Evolutionary conservation across 1,139 yeast species (phyloP).

Genomic region (Wickerhamomyces sp.): DNA sequence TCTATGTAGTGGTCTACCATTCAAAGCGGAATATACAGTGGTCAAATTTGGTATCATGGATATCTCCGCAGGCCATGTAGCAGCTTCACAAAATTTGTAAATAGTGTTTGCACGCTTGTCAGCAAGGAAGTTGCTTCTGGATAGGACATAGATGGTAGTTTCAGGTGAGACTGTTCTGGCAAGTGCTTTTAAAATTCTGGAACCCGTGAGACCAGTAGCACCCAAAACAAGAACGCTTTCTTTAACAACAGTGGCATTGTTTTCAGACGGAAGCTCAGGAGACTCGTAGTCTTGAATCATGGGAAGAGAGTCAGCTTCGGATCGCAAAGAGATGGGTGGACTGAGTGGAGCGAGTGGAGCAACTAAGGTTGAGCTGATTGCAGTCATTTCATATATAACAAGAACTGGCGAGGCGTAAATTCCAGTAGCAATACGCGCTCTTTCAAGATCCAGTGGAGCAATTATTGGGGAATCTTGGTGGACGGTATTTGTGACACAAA

Average conservation of each 20-base stretch:
- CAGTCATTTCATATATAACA: too few relatives aligned
- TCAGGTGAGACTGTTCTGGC: constrained; percentile 3
- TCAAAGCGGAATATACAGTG: constrained; percentile 13
- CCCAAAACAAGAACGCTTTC: constrained; percentile 13
- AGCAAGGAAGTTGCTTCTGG: constrained; percentile 6
- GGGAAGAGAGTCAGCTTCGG: not conserved
- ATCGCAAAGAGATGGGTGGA: too few relatives aligned
- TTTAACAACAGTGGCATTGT: not conserved
- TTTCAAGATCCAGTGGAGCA: too few relatives aligned
- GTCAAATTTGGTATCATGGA: constrained; percentile 11
- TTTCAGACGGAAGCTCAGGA: not conserved
- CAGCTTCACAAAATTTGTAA: constrained; percentile 6
- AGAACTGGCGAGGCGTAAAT: too few relatives aligned
- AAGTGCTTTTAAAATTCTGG: constrained; percentile 10
- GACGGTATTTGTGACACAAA: too few relatives aligned
- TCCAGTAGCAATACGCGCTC: too few relatives aligned
- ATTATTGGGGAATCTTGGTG: too few relatives aligned
- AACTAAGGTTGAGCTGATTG: too few relatives aligned
- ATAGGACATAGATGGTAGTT: constrained; percentile 9
- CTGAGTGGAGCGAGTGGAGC: too few relatives aligned
- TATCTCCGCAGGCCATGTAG: constrained; percentile 8
- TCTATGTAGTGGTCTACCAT: constrained; percentile 5
- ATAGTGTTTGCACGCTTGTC: constrained; percentile 9
- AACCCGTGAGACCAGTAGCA: constrained; percentile 15
- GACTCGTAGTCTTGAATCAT: not conserved